Evolutionary conservation across 805 yeast species (phyloP), one percentile per base, ranked within the genome.

Genomic region (Torulaspora indica): DNA sequence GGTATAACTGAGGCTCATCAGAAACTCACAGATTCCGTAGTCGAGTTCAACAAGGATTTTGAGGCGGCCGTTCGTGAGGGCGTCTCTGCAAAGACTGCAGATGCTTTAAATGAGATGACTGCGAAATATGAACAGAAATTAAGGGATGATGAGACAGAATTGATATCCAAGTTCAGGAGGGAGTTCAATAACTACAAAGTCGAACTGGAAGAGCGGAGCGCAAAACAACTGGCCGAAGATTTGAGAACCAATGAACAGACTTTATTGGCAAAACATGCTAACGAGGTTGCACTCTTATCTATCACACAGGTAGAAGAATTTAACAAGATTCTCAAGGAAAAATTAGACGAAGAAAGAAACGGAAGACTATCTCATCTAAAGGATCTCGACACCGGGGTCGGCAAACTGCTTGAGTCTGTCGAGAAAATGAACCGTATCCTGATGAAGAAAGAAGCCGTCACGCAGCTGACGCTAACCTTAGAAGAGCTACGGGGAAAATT

Each of bases 311-410:
- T 87, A 46, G 76, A 81, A 53, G 80, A 78, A 58, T 80, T 85
- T 61, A 77, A 81, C 49, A 69, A 73, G 42, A 70, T 77, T 45
- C 71, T 88, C 38, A 61, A 73, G 36, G 74, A 76, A 43, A 75
- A 75, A 47, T 75, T 90, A 42, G 90, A 83, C 51, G 51, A 63
- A 9, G 95, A 85, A 72, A 81, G 98, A 68, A 73, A 81, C 51
- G 87, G 89, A 22, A 81, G 93, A 60, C 76, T 90, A 56, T 74
- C 83, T 37, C 74, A 82, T 56, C 73, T 93, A 57, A 74, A 75
- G 27, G 77, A 79, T 45, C 73, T 93, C 44, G 71, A 76, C 53
- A 49, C 68, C 8, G 74, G 79, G 55, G 70, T 85, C 40, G 70
- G 66, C 20, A 72, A 75, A 28, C 72, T 91, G 28, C 24, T 53